Evolutionary conservation across 2,329 filamentous ascomycete genomes (phyloP).

Genomic region (Aspergillus cejpii): DNA sequence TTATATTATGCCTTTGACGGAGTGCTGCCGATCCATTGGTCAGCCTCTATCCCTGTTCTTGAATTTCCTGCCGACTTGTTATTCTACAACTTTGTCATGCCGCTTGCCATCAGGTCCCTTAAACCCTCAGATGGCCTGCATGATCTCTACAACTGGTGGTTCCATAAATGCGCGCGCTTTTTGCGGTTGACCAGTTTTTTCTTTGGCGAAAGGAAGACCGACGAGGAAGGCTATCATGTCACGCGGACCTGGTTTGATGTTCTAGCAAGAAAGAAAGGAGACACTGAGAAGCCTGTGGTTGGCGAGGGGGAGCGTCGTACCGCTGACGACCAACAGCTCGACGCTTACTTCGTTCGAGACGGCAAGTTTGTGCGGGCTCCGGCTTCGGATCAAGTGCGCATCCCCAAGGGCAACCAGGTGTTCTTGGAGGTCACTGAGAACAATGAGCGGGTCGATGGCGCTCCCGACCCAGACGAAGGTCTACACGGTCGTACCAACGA

Average conservation of each 20-base stretch:
- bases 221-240: slow-evolving; percentile 70
- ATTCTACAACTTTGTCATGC: slow-evolving; percentile 96
- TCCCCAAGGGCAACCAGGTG: slow-evolving; percentile 73
- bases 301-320: slow-evolving; percentile 26
- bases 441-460: slow-evolving; percentile 59
- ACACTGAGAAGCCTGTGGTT: slow-evolving; percentile 32
- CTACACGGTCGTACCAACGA: slow-evolving; percentile 55
- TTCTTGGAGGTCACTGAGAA: slow-evolving; percentile 69
- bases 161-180: slow-evolving; percentile 71
- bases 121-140: slow-evolving; percentile 80
- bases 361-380: slow-evolving; percentile 87
- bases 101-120: slow-evolving; percentile 73
- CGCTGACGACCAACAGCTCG: slow-evolving; percentile 37
- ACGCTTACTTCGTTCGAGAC: slow-evolving; percentile 56
- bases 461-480: slow-evolving; percentile 48
- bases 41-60: slow-evolving; percentile 81
- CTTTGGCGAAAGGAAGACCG: slow-evolving; percentile 71
- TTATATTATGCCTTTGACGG: slow-evolving; percentile 60
- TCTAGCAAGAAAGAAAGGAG: slow-evolving; percentile 34
- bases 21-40: slow-evolving; percentile 87
- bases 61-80: slow-evolving; percentile 92
- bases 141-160: slow-evolving; percentile 92
- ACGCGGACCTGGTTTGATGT: slow-evolving; percentile 52
- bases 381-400: slow-evolving; percentile 88
- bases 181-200: slow-evolving; percentile 86